phyloP scores from a whole-genome alignment of 208 protist genomes.

The Trypanosoma theileri region DNA sequence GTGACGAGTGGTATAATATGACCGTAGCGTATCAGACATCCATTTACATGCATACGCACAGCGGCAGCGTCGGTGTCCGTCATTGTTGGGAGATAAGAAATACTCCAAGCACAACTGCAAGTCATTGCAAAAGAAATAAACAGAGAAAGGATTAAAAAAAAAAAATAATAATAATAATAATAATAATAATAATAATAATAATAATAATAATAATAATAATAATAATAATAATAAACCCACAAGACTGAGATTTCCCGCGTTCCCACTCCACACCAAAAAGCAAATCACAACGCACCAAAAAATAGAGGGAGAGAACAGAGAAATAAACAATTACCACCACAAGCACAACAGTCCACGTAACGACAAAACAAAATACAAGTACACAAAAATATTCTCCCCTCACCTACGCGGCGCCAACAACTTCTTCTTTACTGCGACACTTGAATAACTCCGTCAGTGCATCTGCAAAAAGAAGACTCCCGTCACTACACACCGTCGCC shows the following conservation, averaged over 20 bases:
- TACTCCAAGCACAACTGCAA: not conserved
- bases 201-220: no score
- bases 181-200: no score
- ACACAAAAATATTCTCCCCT: not conserved
- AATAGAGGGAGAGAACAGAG: not conserved
- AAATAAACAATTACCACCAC: not conserved
- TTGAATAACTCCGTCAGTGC: slow-evolving; percentile 14
- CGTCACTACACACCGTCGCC: not conserved
- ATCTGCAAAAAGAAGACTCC: slow-evolving; percentile 8
- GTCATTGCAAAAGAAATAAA: not conserved
- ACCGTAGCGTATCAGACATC: slow-evolving; percentile 34
- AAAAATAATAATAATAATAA: no score
- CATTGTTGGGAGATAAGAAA: not conserved
- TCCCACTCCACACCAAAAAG: slow-evolving; percentile 7
- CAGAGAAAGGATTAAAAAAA: not conserved
- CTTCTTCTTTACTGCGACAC: not conserved
- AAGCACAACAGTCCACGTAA: not conserved
- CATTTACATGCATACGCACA: slow-evolving; percentile 20
- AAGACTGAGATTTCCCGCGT: not conserved
- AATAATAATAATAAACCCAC: no score
- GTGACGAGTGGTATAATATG: slow-evolving; percentile 38
- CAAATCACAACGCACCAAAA: slow-evolving; percentile 8
- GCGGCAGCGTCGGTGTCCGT: not conserved
- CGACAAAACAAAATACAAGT: not conserved
- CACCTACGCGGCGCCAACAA: not conserved